Evolutionary conservation across 1,284 basidiomycete genomes (phyloP).

Genomic region (Heimioporus retisporus): DNA sequence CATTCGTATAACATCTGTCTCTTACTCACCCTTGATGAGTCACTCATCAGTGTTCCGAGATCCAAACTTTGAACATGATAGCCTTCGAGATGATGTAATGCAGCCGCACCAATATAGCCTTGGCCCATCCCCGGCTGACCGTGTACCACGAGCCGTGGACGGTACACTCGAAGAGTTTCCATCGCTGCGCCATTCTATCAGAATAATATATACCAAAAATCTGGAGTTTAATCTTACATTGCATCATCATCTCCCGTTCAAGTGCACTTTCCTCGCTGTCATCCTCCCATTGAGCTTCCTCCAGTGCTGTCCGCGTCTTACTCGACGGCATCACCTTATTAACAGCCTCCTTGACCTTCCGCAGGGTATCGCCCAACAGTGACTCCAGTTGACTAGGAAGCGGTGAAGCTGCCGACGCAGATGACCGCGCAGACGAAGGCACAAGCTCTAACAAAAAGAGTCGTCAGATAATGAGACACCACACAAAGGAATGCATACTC

Average conservation of each 20-base stretch:
- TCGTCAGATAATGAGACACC: slow-evolving; percentile 14
- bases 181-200: slow-evolving; percentile 68
- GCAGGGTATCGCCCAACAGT: slow-evolving; percentile 76
- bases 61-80: slow-evolving; percentile 97
- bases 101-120: slow-evolving; percentile 88
- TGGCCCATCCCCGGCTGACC: slow-evolving; percentile 94
- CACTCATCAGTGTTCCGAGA: slow-evolving; percentile 89
- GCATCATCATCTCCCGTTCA: slow-evolving; percentile 87
- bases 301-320: slow-evolving; percentile 84
- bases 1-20: neutral
- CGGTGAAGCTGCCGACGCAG: slow-evolving; percentile 86
- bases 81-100: slow-evolving; percentile 95
- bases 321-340: slow-evolving; percentile 75
- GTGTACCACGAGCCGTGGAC: slow-evolving; percentile 90
- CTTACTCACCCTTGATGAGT: slow-evolving; percentile 83
- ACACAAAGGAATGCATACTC: slow-evolving; percentile 64
- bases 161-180: slow-evolving; percentile 91
- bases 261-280: slow-evolving; percentile 77
- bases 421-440: slow-evolving; percentile 94
- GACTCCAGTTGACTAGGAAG: slow-evolving; percentile 91
- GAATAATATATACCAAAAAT: slow-evolving; percentile 1
- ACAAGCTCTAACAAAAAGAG: slow-evolving; percentile 74
- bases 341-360: slow-evolving; percentile 79
- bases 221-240: slow-evolving; percentile 64
- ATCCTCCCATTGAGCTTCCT: slow-evolving; percentile 95